Evolutionary conservation across 345 rosid genomes (phyloP).

Genomic region (Conringia planisiliqua): DNA sequence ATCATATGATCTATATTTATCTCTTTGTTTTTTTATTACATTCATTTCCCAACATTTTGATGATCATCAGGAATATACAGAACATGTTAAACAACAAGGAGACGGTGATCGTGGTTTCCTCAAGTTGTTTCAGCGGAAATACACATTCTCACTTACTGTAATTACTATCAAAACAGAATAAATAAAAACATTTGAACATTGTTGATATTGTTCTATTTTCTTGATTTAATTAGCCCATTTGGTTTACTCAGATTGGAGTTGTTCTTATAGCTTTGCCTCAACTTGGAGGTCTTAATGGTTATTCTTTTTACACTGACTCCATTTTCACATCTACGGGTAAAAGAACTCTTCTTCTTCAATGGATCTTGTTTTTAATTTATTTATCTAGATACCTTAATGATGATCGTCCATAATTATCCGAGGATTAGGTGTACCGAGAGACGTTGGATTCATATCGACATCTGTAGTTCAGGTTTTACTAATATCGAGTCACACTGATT

Average conservation of each 20-base stretch:
- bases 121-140: conserved; percentile 28
- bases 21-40: not conserved
- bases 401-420: not conserved
- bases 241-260: conserved; percentile 49
- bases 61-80: conserved; percentile 19
- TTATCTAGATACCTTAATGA: not conserved
- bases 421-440: conserved; percentile 65
- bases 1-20: not conserved
- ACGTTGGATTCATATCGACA: conserved; percentile 64
- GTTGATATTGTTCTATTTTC: not conserved
- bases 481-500: not conserved
- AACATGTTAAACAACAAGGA: conserved; percentile 22
- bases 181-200: not conserved
- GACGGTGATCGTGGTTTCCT: not conserved
- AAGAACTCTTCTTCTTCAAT: conserved; percentile 2
- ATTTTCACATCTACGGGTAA: conserved; percentile 56
- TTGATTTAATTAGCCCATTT: not conserved
- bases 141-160: conserved; percentile 23
- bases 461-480: conserved; percentile 65
- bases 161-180: not conserved
- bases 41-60: not conserved
- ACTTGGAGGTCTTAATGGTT: conserved; percentile 66
- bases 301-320: conserved; percentile 51
- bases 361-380: not conserved
- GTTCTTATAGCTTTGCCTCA: conserved; percentile 82